Base-by-base conservation (phyloP, 805 yeast species). In the Blastobotrys terrestris region DNA sequence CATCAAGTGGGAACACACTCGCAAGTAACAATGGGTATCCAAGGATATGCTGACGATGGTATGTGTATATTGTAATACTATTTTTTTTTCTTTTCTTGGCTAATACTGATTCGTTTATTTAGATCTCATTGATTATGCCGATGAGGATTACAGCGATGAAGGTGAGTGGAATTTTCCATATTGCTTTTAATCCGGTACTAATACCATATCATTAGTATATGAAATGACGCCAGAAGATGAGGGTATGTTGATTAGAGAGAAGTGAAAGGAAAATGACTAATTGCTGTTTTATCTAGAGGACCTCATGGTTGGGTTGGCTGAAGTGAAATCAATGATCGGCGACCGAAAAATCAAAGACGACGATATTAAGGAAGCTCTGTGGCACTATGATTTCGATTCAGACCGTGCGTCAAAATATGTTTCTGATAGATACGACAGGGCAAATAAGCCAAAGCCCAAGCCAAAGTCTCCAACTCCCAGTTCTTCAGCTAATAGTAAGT, bases 331-430 rank as follows among this genome's bases (percentile, higher is more conserved):
- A 3, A 22, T 57, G 2, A 49, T 64, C 2, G 59, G 55, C 13
- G 68, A 74, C 35, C 72, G 77, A 20, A 69, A 68, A 0, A 72
- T 79, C 46, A 70, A 72, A 6, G 84, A 80, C 21, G 60, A 69
- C 13, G 79, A 76, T 46, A 65, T 85, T 55, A 78, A 81, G 60
- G 84, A 81, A 57, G 69, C 80, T 0, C 69, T 85, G 8, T 84
- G 83, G 77, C 72, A 71, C 57, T 79, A 80, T 58, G 82, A 82
- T 62, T 77, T 77, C 61, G 81, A 78, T 44, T 60, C 81, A 3
- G 79, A 76, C 2, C 75, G 75, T 11, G 65, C 87, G 0, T 58
- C 82, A 5, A 72, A 68, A 31, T 83, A 81, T 53, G 51, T 75
- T 44, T 65, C 63, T 55, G 67, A 71, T 62, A 55, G 54, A 42